Conservation (phyloP, 176 grass and related monocot genomes). For the sorghum (Sorghum bicolor) region Sorghum_bicolor_NCBIv3 NC_012870.2:67201001-67201500, state of each 20-base stretch:
- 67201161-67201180: background rate
- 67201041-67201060: background rate
- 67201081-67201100: background rate
- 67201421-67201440: constrained; percentile 2
- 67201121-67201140: background rate
- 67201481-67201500: background rate
- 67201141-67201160: too few relatives aligned
- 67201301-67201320: constrained; percentile 20
- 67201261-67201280: background rate
- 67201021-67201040: background rate
- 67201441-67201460: too few relatives aligned
- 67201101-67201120: constrained; percentile 1
- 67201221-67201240: constrained; percentile 14
- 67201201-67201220: constrained; percentile 23
- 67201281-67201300: background rate
- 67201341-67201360: background rate
- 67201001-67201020: background rate
- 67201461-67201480: background rate
- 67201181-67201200: background rate
- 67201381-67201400: constrained; percentile 4
- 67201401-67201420: background rate
- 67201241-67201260: background rate
- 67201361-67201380: background rate
- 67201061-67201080: constrained; percentile 22
- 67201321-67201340: background rate